phyloP scores from a whole-genome alignment of 73 alveolate genomes.

The Breviolum minutum region DNA sequence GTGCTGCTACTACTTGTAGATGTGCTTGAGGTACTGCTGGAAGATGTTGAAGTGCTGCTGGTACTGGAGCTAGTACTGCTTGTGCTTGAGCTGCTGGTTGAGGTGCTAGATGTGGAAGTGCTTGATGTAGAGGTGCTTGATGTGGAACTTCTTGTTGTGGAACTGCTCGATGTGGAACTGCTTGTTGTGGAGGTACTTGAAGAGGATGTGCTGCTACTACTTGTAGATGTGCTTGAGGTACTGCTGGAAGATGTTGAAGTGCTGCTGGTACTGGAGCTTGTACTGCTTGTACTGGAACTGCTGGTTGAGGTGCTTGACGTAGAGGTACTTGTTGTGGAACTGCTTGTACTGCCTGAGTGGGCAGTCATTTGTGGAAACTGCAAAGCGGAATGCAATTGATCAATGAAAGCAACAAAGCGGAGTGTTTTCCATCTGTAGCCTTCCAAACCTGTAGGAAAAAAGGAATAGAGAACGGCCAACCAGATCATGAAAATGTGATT shows the following conservation, averaged over 20 bases:
- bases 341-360: not conserved
- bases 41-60: conserved; percentile 34
- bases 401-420: too few species aligned
- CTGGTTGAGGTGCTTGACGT: not conserved
- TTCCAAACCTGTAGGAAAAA: too few species aligned
- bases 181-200: not conserved
- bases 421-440: too few species aligned
- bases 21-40: conserved; percentile 14
- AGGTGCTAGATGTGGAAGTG: not conserved
- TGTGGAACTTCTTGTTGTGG: not conserved
- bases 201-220: not conserved
- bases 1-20: not conserved
- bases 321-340: not conserved
- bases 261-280: conserved; percentile 2
- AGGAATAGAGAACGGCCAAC: too few species aligned
- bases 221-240: not conserved
- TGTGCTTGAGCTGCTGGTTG: not conserved
- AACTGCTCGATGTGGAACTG: not conserved
- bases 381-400: too few species aligned
- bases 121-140: not conserved
- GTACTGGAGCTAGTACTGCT: not conserved
- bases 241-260: not conserved
- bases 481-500: too few species aligned
- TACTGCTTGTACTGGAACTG: not conserved
- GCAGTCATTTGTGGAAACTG: too few species aligned